A percentile compares a stretch with the other conserved stretches of the same genome.
Evolutionary conservation across 805 yeast species (phyloP).

Genomic region (Metschnikowia drakensbergensis): DNA sequence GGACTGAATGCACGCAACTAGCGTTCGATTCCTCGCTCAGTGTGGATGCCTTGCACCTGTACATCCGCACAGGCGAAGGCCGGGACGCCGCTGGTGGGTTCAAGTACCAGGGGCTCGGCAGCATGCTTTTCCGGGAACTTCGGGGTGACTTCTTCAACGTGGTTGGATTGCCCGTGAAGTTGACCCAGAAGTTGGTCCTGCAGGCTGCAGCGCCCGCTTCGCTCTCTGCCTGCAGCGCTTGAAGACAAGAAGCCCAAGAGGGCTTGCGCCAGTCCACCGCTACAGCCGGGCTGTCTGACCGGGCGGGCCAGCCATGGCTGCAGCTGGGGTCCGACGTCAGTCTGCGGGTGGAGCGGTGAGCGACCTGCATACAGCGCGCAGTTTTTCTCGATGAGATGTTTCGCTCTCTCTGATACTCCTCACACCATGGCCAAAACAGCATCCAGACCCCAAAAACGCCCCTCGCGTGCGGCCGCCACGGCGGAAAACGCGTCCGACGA

Average conservation of each 20-base stretch:
- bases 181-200: constrained; percentile 1
- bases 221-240: too few relatives aligned
- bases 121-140: constrained; percentile 55
- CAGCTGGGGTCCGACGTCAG: background rate
- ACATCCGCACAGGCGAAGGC: constrained; percentile 73
- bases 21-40: constrained; percentile 48
- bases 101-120: constrained; percentile 72
- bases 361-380: constrained; percentile 4
- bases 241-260: too few relatives aligned
- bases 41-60: constrained; percentile 54
- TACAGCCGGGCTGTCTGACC: too few relatives aligned
- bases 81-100: constrained; percentile 88
- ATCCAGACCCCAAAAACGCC: constrained; percentile 15
- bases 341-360: background rate
- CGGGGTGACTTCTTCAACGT: constrained; percentile 83
- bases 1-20: constrained; percentile 36
- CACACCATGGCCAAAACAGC: constrained; percentile 26
- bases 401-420: background rate
- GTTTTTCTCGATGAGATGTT: constrained; percentile 17
- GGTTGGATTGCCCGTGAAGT: constrained; percentile 73
- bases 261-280: too few relatives aligned
- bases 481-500: constrained; percentile 8
- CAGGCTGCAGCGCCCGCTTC: background rate
- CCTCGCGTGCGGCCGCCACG: constrained; percentile 3
- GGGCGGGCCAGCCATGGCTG: too few relatives aligned